Conservation (phyloP, 2,329 filamentous ascomycete genomes). For the Colletotrichum kahawae region DNA sequence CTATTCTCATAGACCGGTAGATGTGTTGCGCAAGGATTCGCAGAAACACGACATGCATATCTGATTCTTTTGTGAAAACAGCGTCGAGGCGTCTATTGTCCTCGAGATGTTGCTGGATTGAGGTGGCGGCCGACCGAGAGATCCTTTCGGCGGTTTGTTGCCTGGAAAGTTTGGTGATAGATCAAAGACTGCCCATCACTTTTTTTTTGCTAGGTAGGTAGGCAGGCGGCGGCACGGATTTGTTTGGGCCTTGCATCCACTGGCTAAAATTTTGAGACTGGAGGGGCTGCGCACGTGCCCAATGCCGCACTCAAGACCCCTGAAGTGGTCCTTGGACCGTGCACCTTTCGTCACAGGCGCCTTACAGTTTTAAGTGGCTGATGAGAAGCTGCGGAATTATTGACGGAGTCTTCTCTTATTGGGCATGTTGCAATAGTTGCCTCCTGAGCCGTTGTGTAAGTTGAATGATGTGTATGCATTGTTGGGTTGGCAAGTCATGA, state of each 20-base stretch:
- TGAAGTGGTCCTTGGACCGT: constrained; percentile 7
- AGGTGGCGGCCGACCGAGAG: not conserved
- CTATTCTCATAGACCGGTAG: constrained; percentile 28
- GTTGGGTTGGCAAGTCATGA: not conserved
- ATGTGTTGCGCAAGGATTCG: constrained; percentile 25
- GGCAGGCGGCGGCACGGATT: not conserved
- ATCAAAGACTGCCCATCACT: not conserved
- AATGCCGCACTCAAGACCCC: constrained; percentile 1
- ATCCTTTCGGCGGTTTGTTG: constrained; percentile 7
- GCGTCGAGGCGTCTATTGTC: not conserved
- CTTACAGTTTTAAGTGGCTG: not conserved
- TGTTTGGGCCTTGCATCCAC: not conserved
- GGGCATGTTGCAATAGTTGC: not conserved
- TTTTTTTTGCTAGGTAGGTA: not conserved
- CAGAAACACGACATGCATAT: constrained; percentile 28
- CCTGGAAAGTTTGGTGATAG: not conserved
- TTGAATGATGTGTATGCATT: not conserved
- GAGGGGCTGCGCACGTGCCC: constrained; percentile 19
- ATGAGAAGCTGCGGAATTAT: not conserved
- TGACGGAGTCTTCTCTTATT: not conserved
- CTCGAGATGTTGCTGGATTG: not conserved
- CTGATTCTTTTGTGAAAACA: not conserved
- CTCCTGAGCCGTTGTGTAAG: not conserved
- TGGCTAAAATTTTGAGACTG: constrained; percentile 15
- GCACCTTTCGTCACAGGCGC: not conserved